phyloP scores from a whole-genome alignment of 2,329 filamentous ascomycete species.

The Apiospora sp. region DNA sequence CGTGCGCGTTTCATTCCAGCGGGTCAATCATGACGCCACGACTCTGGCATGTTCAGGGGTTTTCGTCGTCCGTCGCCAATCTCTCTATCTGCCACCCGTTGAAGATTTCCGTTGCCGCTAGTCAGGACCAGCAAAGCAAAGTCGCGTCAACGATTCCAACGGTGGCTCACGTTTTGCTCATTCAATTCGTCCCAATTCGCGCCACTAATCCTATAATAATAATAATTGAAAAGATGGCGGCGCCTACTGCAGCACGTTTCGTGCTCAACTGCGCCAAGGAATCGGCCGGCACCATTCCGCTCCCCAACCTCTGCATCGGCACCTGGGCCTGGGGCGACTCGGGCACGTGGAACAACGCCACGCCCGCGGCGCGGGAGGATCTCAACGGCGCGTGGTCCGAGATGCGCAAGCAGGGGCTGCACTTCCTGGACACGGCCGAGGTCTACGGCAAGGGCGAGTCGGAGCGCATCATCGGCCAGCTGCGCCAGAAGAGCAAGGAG shows the following conservation, averaged over 20 bases:
- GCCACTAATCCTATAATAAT: not conserved
- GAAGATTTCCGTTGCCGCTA: not conserved
- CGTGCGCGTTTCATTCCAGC: not conserved
- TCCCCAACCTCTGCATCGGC: slow-evolving; percentile 32
- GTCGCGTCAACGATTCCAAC: not conserved
- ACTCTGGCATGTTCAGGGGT: not conserved
- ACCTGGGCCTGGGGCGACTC: slow-evolving; percentile 33
- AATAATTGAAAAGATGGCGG: slow-evolving; percentile 15
- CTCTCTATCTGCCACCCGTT: not conserved
- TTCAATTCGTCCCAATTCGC: not conserved
- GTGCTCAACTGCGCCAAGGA: slow-evolving; percentile 32
- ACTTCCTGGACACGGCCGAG: slow-evolving; percentile 54
- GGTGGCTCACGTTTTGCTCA: not conserved
- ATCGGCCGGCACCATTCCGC: slow-evolving; percentile 30
- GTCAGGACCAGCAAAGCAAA: not conserved
- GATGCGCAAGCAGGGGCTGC: slow-evolving; percentile 40
- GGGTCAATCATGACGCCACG: slow-evolving; percentile 20
- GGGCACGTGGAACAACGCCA: slow-evolving; percentile 27
- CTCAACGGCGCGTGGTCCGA: slow-evolving; percentile 39
- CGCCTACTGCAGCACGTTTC: slow-evolving; percentile 26
- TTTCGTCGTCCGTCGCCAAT: not conserved
- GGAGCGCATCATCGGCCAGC: slow-evolving; percentile 49
- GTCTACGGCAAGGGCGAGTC: slow-evolving; percentile 51
- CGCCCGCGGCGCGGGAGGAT: slow-evolving; percentile 46
- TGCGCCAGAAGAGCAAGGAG: slow-evolving; percentile 47